Evolutionary conservation across 1,284 basidiomycete genomes (phyloP), one percentile per base, ranked within the genome.

Genomic region (Cryptococcus depauperatus): DNA sequence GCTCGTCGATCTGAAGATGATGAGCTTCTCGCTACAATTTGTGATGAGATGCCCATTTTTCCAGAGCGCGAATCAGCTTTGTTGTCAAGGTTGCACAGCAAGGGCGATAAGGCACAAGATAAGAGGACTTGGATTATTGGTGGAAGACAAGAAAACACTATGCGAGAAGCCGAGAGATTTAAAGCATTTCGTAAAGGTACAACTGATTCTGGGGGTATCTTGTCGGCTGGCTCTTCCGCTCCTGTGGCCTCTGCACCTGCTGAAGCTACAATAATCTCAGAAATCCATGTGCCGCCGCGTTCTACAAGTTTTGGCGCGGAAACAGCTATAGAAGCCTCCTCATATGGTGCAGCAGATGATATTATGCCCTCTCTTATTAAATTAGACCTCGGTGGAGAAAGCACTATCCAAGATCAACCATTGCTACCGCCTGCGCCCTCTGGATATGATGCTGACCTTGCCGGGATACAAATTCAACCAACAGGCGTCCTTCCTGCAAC

Each of bases 1-100:
- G 83, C 90, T 7, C 81, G 76, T 16, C 77, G 85, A 19, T 73
- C 82, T 23, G 88, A 92, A 35, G 84, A 90, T 34, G 91, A 97
- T 61, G 91, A 92, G 59, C 76, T 97, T 33, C 74, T 99, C 44
- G 87, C 92, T 64, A 85, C 86, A 47, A 82, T 98, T 11, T 97
- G 92, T 70, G 95, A 97, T 66, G 95, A 98, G 73, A 98, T 99
- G 83, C 95, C 95, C 5, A 89, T 93, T 1, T 99, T 96, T 77
- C 89, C 92, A 1, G 86, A 95, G 46, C 82, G 92, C 41, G 86
- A 90, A 56, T 96, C 89, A 49, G 83, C 92, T 6, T 76, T 98
- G 14, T 74, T 95, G 33, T 84, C 79, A 47, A 78, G 90, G 30
- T 72, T 97, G 33, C 87, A 93, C 62, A 82, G 81, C 59, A 92